phyloP scores from a whole-genome alignment of 1,139 yeast genomes.

The Geotrichum macrosporum region DNA sequence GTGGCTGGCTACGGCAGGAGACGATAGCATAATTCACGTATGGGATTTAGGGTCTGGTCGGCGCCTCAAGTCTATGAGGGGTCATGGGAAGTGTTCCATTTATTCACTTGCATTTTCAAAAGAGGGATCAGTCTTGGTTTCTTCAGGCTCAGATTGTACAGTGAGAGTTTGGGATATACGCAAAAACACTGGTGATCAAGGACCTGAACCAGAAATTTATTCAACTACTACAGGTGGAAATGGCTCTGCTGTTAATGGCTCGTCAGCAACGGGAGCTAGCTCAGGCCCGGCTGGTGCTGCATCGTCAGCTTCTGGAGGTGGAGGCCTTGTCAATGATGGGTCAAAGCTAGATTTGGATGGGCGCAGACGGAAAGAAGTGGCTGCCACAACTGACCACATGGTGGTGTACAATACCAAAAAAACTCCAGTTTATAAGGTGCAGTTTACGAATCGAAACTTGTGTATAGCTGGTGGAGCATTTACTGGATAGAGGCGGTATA shows the following conservation, averaged over 20 bases:
- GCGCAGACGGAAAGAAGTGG: slow-evolving; percentile 56
- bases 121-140: slow-evolving; percentile 84
- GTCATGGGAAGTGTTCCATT: slow-evolving; percentile 85
- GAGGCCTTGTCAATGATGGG: slow-evolving; percentile 8
- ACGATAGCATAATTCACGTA: slow-evolving; percentile 79
- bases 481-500: slow-evolving; percentile 42
- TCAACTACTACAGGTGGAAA: slow-evolving; percentile 11
- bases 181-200: slow-evolving; percentile 73
- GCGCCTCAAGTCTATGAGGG: slow-evolving; percentile 69
- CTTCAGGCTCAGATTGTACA: slow-evolving; percentile 90
- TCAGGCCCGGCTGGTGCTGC: slow-evolving; percentile 19
- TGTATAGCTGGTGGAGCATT: slow-evolving; percentile 93
- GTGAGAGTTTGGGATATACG: slow-evolving; percentile 96
- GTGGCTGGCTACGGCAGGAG: slow-evolving; percentile 95
- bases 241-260: slow-evolving; percentile 24
- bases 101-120: slow-evolving; percentile 80
- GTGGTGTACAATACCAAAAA: slow-evolving; percentile 90
- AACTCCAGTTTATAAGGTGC: slow-evolving; percentile 91
- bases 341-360: slow-evolving; percentile 37
- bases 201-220: slow-evolving; percentile 72
- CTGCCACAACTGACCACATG: slow-evolving; percentile 84
- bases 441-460: slow-evolving; percentile 83
- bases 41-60: slow-evolving; percentile 97
- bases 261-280: slow-evolving; percentile 19
- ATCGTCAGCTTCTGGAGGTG: not conserved